Percentiles rank a stretch among this genome's conserved stretches.
These are phyloP conservation scores for Spiromastix sp. DNA, from an alignment of 2,329 filamentous ascomycete genomes.

Conservation along the genomic window DNA sequence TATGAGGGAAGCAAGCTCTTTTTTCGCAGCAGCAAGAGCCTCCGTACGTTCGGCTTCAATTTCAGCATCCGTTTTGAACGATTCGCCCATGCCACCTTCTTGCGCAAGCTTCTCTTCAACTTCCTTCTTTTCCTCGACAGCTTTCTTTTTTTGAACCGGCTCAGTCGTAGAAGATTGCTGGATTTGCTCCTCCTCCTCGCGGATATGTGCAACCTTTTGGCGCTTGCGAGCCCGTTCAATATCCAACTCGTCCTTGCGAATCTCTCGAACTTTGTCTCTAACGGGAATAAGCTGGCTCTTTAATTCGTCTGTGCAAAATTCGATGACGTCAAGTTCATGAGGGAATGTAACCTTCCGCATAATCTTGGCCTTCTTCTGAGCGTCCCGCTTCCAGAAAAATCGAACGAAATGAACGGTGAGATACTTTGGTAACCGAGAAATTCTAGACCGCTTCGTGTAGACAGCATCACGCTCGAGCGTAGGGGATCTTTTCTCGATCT, in stretches of 20 bases:
- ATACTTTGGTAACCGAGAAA: conserved; percentile 86
- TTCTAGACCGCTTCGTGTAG: conserved; percentile 87
- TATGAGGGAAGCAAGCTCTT: conserved; percentile 72
- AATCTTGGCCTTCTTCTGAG: conserved; percentile 98
- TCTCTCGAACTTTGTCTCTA: conserved; percentile 90
- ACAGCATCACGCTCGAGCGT: conserved; percentile 64
- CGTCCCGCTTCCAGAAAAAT: conserved; percentile 95
- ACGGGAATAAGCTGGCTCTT: conserved; percentile 75
- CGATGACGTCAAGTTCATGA: conserved; percentile 80
- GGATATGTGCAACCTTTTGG: conserved; percentile 60
- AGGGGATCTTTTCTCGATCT: conserved; percentile 81
- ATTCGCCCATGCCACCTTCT: conserved; percentile 59
- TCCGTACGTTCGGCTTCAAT: conserved; percentile 76
- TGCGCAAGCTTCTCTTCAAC: conserved; percentile 54
- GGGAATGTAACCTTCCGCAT: conserved; percentile 98
- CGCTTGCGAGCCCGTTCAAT: conserved; percentile 85
- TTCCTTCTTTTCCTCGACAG: conserved; percentile 35
- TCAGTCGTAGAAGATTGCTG: conserved; percentile 22
- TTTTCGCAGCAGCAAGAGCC: conserved; percentile 68
- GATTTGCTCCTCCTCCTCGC: conserved; percentile 41
- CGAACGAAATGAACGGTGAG: conserved; percentile 94
- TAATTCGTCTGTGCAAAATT: conserved; percentile 90
- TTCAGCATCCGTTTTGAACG: conserved; percentile 88
- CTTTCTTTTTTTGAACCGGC: conserved; percentile 39
- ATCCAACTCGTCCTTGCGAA: conserved; percentile 91